phyloP scores from a whole-genome alignment of 306 rosid species.

The Mimosa pudica region DNA sequence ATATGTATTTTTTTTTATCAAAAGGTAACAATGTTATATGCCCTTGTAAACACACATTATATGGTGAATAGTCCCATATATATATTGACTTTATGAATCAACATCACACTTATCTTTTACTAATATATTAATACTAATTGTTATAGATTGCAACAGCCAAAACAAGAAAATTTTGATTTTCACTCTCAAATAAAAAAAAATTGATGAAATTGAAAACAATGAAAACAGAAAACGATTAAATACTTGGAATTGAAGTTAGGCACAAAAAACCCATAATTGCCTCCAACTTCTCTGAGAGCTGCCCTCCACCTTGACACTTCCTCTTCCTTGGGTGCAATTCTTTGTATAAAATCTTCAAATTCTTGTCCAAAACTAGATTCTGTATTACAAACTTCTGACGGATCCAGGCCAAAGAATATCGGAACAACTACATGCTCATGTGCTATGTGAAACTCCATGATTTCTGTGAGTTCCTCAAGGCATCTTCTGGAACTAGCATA shows the following conservation, averaged over 20 bases:
- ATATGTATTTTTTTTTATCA: too few relatives aligned
- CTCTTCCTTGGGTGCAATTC: not conserved
- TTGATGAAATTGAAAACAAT: not conserved
- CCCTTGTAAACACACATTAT: not conserved
- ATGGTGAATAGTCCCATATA: not conserved
- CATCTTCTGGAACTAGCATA: not conserved
- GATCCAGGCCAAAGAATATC: not conserved
- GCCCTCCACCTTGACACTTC: not conserved
- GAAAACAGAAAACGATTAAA: not conserved
- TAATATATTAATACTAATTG: too few relatives aligned
- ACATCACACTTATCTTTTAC: not conserved
- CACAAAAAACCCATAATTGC: not conserved
- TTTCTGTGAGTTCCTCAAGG: not conserved
- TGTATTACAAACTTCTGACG: not conserved
- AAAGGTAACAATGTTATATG: too few relatives aligned
- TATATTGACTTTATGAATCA: too few relatives aligned
- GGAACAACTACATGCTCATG: not conserved
- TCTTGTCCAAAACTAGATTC: not conserved
- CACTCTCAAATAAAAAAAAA: too few relatives aligned
- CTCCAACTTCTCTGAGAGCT: not conserved
- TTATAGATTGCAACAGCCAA: too few relatives aligned
- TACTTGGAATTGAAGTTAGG: not conserved
- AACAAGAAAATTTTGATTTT: too few relatives aligned
- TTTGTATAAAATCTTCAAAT: not conserved
- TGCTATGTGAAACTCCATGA: not conserved